These are phyloP conservation scores for Madurella fahalii DNA, from an alignment of 2,329 filamentous ascomycete species.

Conservation along the genomic window DNA sequence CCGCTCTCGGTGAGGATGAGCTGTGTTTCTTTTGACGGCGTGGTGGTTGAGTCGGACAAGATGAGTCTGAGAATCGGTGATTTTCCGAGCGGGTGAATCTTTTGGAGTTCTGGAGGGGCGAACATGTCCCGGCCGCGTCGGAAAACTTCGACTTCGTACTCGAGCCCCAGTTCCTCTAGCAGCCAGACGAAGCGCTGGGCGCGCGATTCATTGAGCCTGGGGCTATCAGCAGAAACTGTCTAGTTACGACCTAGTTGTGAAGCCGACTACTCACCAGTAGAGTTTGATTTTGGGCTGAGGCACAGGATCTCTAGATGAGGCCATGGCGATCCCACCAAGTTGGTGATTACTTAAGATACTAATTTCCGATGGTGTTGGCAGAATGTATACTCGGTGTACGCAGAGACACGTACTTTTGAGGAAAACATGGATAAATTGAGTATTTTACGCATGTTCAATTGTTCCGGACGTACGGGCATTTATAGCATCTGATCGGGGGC, in stretches of 20 bases:
- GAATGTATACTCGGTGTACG: no score
- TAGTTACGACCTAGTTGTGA: not conserved
- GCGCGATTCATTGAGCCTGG: conserved; percentile 75
- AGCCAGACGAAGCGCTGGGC: conserved; percentile 80
- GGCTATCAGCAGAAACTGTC: not conserved
- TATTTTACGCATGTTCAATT: no score
- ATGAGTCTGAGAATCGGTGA: conserved; percentile 68
- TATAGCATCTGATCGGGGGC: no score
- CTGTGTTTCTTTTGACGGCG: conserved; percentile 34
- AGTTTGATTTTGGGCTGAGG: conserved; percentile 13
- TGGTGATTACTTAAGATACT: not conserved
- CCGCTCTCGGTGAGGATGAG: conserved; percentile 73
- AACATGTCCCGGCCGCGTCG: conserved; percentile 55
- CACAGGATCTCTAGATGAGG: not conserved
- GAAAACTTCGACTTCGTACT: conserved; percentile 74
- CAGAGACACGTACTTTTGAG: no score
- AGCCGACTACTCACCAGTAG: conserved; percentile 12
- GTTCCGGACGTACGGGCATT: no score
- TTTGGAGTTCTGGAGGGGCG: conserved; percentile 68
- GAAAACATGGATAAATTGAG: no score
- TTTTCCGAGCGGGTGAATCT: conserved; percentile 79
- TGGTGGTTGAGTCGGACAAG: conserved; percentile 18
- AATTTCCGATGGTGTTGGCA: not conserved
- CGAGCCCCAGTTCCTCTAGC: conserved; percentile 71
- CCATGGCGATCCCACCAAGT: not conserved